Conservation (phyloP, 1,139 yeast genomes). For the Candida sp. region DNA sequence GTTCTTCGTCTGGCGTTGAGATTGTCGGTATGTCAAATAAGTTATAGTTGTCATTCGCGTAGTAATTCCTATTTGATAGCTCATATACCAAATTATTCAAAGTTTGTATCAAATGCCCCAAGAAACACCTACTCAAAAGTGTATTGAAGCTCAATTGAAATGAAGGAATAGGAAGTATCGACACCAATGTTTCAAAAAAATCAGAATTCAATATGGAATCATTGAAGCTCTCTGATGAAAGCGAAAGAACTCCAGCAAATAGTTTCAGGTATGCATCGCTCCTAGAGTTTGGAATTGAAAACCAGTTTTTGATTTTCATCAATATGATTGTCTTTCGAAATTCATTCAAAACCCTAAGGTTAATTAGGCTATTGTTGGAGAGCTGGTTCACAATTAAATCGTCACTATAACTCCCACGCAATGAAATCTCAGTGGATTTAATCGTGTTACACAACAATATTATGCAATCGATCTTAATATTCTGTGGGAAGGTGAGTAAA, state of each 20-base stretch:
- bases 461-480: conserved; percentile 34
- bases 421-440: conserved; percentile 60
- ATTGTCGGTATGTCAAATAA: conserved; percentile 34
- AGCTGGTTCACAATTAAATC: conserved; percentile 52
- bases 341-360: conserved; percentile 53
- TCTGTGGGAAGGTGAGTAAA: conserved; percentile 37
- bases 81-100: conserved; percentile 22
- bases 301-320: conserved; percentile 30
- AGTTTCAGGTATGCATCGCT: conserved; percentile 29
- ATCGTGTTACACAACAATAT: conserved; percentile 51
- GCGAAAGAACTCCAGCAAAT: conserved; percentile 31
- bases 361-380: conserved; percentile 55
- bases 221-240: conserved; percentile 25
- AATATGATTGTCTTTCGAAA: conserved; percentile 33
- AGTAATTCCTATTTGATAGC: conserved; percentile 20
- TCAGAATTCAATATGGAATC: conserved; percentile 41
- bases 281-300: conserved; percentile 19
- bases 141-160: conserved; percentile 36
- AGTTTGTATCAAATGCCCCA: conserved; percentile 35
- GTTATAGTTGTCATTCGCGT: conserved; percentile 17
- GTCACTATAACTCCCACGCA: conserved; percentile 51
- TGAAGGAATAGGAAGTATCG: conserved; percentile 41
- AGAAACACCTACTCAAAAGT: conserved; percentile 38
- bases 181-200: conserved; percentile 51
- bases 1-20: conserved; percentile 17